Base-by-base conservation (phyloP, 1,284 basidiomycete genomes). In the Porodaedalea pini region DNA sequence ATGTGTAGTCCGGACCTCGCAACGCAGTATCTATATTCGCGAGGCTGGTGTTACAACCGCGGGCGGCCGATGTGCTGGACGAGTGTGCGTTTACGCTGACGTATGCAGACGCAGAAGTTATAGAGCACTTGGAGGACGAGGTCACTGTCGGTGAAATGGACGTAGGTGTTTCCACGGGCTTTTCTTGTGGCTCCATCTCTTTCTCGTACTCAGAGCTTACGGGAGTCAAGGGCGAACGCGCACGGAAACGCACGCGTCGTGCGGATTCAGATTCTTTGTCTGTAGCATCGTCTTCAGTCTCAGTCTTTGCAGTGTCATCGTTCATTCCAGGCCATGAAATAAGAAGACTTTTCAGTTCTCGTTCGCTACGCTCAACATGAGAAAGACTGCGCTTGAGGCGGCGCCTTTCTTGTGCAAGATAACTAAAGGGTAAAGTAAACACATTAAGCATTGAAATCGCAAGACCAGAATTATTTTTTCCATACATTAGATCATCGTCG, bases 361-460 rank as follows among this genome's bases (percentile, higher is more conserved):
- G 25, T 32, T 55, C 45, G 3, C 10, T 55, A 17, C 32, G 34
- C 25, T 23, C 34, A 8, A 55, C 17, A 7, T 19, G 17, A 5
- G 43, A 15, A 34, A 55, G 43, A 13, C 44, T 36, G 15, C 32
- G 43, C 36, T 29, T 34, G n/a, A 55, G 45, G 10, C 21, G 44
- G 4, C 31, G 54, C 25, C 34, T 55, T 23, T 55, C 34, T 49
- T 32, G 23, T 19, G 54, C 44, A 44, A 48, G 45, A 27, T 37
- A 48, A n/a, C 54, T 55, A 29, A 21, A 34, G 15, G 23, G 13
- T 15, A 25, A 4, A 32, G 19, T 13, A 23, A 41, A 43, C 3
- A 21, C 36, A 39, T 36, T 4, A 36, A 19, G 19, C 27, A 15
- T 34, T 4, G 13, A 21, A 32, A 13, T 11, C 31, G 19, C 19